Conservation (phyloP, 257 asterid genomes). For the Solanum chilense region DNA sequence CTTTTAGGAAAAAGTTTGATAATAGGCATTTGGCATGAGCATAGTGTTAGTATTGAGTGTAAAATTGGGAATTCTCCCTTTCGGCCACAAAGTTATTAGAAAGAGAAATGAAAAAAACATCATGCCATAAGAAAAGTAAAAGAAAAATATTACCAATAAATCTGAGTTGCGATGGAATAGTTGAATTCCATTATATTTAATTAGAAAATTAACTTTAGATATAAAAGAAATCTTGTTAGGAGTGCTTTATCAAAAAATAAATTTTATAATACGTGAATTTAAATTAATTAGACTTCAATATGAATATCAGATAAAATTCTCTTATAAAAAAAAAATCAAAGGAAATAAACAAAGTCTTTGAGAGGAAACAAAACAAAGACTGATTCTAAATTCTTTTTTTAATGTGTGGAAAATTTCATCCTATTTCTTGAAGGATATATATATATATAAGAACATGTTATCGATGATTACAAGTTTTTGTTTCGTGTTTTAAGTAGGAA, state of each 20-base stretch:
- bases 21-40: neutral
- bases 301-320: too few relatives aligned
- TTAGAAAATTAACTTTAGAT: neutral
- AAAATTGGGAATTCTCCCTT: neutral
- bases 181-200: too few relatives aligned
- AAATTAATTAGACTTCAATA: neutral
- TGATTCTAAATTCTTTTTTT: neutral
- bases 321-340: neutral
- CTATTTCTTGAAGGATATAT: neutral
- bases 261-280: accelerated
- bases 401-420: neutral
- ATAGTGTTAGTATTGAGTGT: neutral
- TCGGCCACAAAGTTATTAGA: neutral
- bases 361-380: neutral
- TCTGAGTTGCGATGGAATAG: neutral
- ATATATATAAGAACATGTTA: neutral
- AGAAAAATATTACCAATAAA: neutral
- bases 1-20: neutral
- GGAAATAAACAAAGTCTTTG: neutral
- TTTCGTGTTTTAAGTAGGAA: neutral
- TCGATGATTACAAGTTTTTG: too few relatives aligned
- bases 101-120: neutral
- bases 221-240: too few relatives aligned
- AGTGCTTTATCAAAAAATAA: neutral
- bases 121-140: neutral